Evolutionary conservation across 192 early-diverging fungal genomes (phyloP), one percentile per base, ranked within the genome.

Genomic region (Polychytrium aggregatum): DNA sequence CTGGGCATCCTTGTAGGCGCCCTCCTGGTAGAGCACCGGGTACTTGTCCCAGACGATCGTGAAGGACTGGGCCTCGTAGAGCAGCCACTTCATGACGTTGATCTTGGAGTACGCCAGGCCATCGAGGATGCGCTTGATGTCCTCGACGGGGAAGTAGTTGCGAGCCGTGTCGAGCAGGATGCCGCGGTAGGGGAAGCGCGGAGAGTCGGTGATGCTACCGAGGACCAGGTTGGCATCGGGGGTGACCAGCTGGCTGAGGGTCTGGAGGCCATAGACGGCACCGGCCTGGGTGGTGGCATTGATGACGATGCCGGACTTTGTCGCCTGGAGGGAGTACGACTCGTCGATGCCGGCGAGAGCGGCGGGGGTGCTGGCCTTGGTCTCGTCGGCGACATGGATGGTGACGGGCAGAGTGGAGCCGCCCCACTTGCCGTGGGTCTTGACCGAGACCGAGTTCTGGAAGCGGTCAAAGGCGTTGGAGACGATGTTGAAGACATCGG

Each of bases 1-100:
- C 68, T 55, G 87, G 87, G 5, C 84, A 79, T 25, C 78, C 82
- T 37, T 76, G 76, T 5, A 35, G 37, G n/a, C 71, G 56, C n/a
- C n/a, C n/a, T n/a, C n/a, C n/a, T n/a, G n/a, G n/a, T n/a, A n/a
- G 48, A 88, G 60, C 44, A 73, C 70, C 3, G 84, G 84, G 55
- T 74, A 56, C 10, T 62, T 67, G 49, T 6, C 24, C 48, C 40
- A 50, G 8, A 44, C 9, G 16, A 50, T 37, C 0, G 48, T 39
- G 40, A 50, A 50, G 9, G 44, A 46, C 17, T 46, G 60, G 8
- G 67, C 37, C 41, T 68, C 67, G 24, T 57, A 47, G 33, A 67
- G 33, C 43, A 68, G 67, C 67, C 67, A 68, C 33, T 62, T 63
- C 3, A 60, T 53, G 11, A 57, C 55, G 37, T 59, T 60, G 8